Evolutionary conservation across 2,329 filamentous ascomycete species (phyloP).

Genomic region (Monilinia fructicola): DNA sequence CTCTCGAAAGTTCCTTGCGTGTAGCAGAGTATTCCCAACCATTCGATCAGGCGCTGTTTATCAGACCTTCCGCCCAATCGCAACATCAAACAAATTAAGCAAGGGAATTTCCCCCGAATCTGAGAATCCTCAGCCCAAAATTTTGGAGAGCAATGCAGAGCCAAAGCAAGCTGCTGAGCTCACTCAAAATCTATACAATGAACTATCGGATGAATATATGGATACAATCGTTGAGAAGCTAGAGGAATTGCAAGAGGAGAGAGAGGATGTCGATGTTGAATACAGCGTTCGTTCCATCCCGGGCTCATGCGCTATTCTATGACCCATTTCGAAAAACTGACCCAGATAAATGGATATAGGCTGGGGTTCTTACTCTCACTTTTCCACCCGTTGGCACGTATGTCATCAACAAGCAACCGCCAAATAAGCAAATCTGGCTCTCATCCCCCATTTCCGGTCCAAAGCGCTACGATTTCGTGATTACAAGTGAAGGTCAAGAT

Average conservation of each 20-base stretch:
- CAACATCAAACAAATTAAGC: slow-evolving; percentile 40
- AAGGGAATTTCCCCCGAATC: slow-evolving; percentile 62
- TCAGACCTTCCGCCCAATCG: slow-evolving; percentile 38
- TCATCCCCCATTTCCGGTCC: slow-evolving; percentile 88
- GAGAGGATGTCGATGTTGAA: slow-evolving; percentile 81
- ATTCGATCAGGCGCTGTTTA: slow-evolving; percentile 2
- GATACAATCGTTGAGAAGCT: slow-evolving; percentile 56
- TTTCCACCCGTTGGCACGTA: slow-evolving; percentile 74
- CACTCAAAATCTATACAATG: slow-evolving; percentile 70
- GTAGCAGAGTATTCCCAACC: background rate
- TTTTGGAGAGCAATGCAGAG: slow-evolving; percentile 44
- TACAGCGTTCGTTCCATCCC: slow-evolving; percentile 68
- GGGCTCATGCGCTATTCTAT: background rate
- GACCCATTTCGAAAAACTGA: background rate
- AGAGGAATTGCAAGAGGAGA: slow-evolving; percentile 72
- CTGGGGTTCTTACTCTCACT: slow-evolving; percentile 78
- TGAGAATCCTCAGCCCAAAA: slow-evolving; percentile 50
- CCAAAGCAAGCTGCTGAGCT: slow-evolving; percentile 61
- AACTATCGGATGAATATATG: slow-evolving; percentile 74
- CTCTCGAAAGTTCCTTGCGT: slow-evolving; percentile 4
- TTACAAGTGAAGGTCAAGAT: slow-evolving; percentile 68
- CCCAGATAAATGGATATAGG: slow-evolving; percentile 49
- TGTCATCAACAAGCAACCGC: slow-evolving; percentile 97
- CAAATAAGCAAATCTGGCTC: slow-evolving; percentile 97
- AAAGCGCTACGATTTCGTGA: slow-evolving; percentile 90